Evolutionary conservation across 1,139 yeast genomes (phyloP).

Genomic region (Magnusiomyces sp.): DNA sequence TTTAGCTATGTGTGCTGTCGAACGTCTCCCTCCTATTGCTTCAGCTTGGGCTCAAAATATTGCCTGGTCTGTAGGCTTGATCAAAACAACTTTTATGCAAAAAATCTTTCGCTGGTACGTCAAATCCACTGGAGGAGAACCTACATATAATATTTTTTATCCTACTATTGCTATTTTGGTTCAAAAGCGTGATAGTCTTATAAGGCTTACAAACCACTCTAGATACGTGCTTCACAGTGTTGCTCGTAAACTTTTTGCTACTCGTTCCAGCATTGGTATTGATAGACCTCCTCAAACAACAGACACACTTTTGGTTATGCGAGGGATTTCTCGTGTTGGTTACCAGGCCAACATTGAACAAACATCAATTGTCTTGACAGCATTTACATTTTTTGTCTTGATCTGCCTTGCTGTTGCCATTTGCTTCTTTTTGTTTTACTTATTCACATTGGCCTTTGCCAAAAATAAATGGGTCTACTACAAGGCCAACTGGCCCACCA

Average conservation of each 20-base stretch:
- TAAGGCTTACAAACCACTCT: slow-evolving; percentile 7
- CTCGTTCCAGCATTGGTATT: background rate
- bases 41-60: slow-evolving; percentile 97
- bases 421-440: slow-evolving; percentile 20
- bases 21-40: slow-evolving; percentile 91
- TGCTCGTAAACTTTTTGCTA: background rate
- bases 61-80: slow-evolving; percentile 92
- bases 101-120: slow-evolving; percentile 87
- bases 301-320: slow-evolving; percentile 41
- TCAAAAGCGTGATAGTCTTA: slow-evolving; percentile 44
- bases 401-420: slow-evolving; percentile 36
- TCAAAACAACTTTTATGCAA: slow-evolving; percentile 70
- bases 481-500: slow-evolving; percentile 65
- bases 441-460: slow-evolving; percentile 15
- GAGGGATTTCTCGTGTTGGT: slow-evolving; percentile 93
- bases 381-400: slow-evolving; percentile 75
- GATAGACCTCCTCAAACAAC: slow-evolving; percentile 15
- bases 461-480: slow-evolving; percentile 34
- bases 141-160: slow-evolving; percentile 55
- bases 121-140: slow-evolving; percentile 87
- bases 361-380: slow-evolving; percentile 76
- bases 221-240: slow-evolving; percentile 7
- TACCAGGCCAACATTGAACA: slow-evolving; percentile 76
- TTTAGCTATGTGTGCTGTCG: slow-evolving; percentile 92
- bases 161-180: slow-evolving; percentile 58